These are phyloP conservation scores for Hyphodiscus sp. DNA, from an alignment of 2,329 filamentous ascomycete species.

Conservation along the genomic window DNA sequence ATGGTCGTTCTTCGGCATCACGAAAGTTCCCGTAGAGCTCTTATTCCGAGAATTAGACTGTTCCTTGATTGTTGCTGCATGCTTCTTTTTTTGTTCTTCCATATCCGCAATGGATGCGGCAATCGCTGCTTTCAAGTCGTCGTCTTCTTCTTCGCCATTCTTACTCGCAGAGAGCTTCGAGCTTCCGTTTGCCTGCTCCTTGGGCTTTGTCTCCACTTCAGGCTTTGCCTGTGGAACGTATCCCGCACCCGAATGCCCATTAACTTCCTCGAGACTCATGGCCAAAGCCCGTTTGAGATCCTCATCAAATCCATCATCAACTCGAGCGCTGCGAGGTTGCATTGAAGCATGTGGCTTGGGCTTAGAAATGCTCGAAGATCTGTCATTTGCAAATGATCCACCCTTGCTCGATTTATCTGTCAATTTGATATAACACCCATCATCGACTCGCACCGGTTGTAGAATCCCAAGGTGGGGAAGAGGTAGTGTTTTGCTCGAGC, in stretches of 20 bases:
- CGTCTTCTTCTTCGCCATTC: slow-evolving; percentile 77
- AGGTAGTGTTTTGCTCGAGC: slow-evolving; percentile 81
- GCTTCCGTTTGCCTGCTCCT: slow-evolving; percentile 21
- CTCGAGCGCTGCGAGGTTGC: slow-evolving; percentile 83
- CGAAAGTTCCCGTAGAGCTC: slow-evolving; percentile 44
- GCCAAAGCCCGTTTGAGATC: slow-evolving; percentile 89
- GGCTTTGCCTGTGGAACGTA: slow-evolving; percentile 62
- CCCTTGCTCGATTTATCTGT: slow-evolving; percentile 62
- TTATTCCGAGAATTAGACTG: slow-evolving; percentile 53
- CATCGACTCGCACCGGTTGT: slow-evolving; percentile 87
- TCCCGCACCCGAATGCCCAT: slow-evolving; percentile 61
- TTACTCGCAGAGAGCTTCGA: slow-evolving; percentile 35
- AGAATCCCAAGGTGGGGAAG: slow-evolving; percentile 89
- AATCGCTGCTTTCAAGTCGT: slow-evolving; percentile 89
- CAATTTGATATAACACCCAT: slow-evolving; percentile 88
- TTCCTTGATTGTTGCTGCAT: slow-evolving; percentile 76
- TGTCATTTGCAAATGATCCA: slow-evolving; percentile 34
- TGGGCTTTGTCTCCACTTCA: slow-evolving; percentile 28
- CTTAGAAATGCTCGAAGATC: slow-evolving; percentile 50
- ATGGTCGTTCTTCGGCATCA: slow-evolving; percentile 81
- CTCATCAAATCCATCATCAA: slow-evolving; percentile 89
- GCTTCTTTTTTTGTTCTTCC: slow-evolving; percentile 94
- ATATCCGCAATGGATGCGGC: slow-evolving; percentile 92
- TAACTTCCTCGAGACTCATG: slow-evolving; percentile 94
- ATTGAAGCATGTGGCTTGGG: slow-evolving; percentile 60